phyloP scores from a whole-genome alignment of 176 grass and related monocot genomes.

The Ensete ventricosum region DNA sequence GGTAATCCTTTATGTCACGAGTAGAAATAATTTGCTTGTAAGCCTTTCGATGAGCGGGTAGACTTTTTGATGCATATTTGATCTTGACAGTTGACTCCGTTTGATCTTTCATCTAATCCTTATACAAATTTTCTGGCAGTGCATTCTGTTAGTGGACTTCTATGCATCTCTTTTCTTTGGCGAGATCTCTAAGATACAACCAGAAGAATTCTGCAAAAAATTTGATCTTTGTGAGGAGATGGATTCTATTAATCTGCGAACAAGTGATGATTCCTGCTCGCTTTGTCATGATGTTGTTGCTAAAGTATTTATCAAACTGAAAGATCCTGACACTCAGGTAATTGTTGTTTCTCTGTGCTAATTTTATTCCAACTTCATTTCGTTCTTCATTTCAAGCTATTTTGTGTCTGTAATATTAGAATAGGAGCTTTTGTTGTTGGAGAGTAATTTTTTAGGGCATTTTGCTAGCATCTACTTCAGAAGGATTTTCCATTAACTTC shows the following conservation, averaged over 20 bases:
- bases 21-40: background rate
- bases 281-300: conserved; percentile 8
- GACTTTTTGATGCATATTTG: background rate
- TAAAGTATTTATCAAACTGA: conserved; percentile 9
- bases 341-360: background rate
- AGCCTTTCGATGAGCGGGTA: background rate
- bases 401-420: background rate
- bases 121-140: background rate
- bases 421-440: background rate
- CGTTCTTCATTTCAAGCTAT: background rate
- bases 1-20: background rate
- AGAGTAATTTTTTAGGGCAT: background rate
- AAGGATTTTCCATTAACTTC: background rate
- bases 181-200: conserved; percentile 6
- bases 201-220: conserved; percentile 9
- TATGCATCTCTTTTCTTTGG: conserved; percentile 16
- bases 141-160: conserved; percentile 11
- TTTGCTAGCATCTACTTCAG: background rate
- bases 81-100: background rate
- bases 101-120: background rate
- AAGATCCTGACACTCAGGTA: conserved; percentile 17
- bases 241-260: background rate
- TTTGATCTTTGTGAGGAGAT: conserved; percentile 9
- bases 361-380: background rate
- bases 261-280: conserved; percentile 3